Evolutionary conservation across 495 filamentous ascomycete species (phyloP), one percentile per base, ranked within the genome.

Genomic region (Thermochaetoides thermophila): DNA sequence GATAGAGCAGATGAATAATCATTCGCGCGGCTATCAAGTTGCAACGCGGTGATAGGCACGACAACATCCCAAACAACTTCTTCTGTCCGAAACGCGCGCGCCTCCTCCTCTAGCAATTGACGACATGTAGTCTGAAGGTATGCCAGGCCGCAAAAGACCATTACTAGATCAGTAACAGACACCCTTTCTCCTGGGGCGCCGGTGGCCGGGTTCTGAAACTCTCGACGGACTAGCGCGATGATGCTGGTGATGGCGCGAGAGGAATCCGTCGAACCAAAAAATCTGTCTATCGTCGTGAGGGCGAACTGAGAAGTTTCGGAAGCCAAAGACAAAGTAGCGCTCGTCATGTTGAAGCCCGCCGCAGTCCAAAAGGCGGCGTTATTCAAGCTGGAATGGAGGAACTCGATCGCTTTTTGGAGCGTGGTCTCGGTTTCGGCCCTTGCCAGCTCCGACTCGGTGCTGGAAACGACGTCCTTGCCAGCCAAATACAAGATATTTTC

Each of bases 1-100:
- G n/a, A n/a, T n/a, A n/a, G n/a, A n/a, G n/a, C n/a, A n/a, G n/a
- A n/a, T n/a, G n/a, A n/a, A n/a, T n/a, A n/a, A n/a, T n/a, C n/a
- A n/a, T n/a, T n/a, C n/a, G n/a, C n/a, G n/a, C n/a, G n/a, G n/a
- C n/a, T n/a, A n/a, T n/a, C n/a, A n/a, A n/a, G n/a, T n/a, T n/a
- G n/a, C n/a, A n/a, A n/a, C n/a, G n/a, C 76, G 40, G 76, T 68
- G 39, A 78, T 69, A 13, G 79, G 48, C 19, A 84, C 71, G 27
- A 84, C 74, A n/a, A 82, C 73, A 58, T 86, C 81, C 81, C 81
- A 86, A 7, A 84, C 61, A 17, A 70, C 55, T 44, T 82, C 78
- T 30, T 78, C 67, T 9, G 64, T 64, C 27, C 60, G 53, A 19
- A 63, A 60, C 1, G 63, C 55, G 12, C 60, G 64, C 12, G 59